phyloP scores from a whole-genome alignment of 2,329 filamentous ascomycete species.

The Alternaria sp. region DNA sequence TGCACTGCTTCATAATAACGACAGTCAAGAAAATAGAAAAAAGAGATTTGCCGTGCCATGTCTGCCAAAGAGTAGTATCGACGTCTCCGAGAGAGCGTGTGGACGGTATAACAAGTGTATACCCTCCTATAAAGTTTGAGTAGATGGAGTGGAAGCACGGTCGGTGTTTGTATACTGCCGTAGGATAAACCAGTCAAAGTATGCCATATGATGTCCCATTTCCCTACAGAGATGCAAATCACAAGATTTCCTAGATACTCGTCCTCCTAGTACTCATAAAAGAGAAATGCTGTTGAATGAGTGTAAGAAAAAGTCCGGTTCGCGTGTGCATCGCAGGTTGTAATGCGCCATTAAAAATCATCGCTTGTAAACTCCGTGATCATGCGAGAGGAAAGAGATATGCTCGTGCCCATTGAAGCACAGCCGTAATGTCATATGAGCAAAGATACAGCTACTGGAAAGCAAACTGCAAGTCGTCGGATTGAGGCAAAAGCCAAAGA shows the following conservation, averaged over 20 bases:
- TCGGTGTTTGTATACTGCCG: conserved; percentile 29
- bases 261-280: conserved; percentile 38
- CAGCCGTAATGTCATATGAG: conserved; percentile 50
- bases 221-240: conserved; percentile 26
- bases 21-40: conserved; percentile 24
- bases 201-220: conserved; percentile 32
- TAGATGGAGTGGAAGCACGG: conserved; percentile 27
- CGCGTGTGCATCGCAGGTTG: conserved; percentile 44
- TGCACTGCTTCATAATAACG: conserved; percentile 20
- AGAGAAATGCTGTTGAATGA: conserved; percentile 39
- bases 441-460: conserved; percentile 33
- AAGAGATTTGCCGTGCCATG: conserved; percentile 14
- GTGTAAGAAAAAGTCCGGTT: conserved; percentile 43
- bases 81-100: conserved; percentile 14
- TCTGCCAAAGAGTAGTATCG: conserved; percentile 13
- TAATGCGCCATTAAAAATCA: conserved; percentile 51
- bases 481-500: conserved; percentile 31
- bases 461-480: conserved; percentile 29
- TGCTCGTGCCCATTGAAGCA: conserved; percentile 30
- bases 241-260: conserved; percentile 36
- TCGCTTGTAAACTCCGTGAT: conserved; percentile 50
- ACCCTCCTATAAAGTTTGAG: conserved; percentile 20
- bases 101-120: conserved; percentile 18
- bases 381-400: conserved; percentile 43
- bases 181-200: conserved; percentile 39